Conservation (phyloP, 257 asterid species). For the Mentha longifolia region DNA sequence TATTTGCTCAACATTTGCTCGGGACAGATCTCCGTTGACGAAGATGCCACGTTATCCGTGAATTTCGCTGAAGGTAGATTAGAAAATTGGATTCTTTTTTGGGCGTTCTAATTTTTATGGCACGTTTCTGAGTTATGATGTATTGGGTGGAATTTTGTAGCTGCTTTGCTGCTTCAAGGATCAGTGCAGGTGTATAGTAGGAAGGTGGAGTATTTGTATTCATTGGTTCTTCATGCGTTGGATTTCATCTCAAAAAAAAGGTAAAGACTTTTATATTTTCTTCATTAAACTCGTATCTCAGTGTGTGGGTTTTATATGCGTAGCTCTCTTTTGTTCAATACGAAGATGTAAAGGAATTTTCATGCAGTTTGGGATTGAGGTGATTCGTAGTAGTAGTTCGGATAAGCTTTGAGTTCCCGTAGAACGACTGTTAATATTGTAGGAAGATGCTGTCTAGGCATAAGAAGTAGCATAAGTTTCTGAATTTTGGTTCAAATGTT, state of each 20-base stretch:
- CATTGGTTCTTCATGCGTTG: slow-evolving; percentile 88
- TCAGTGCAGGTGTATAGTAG: slow-evolving; percentile 95
- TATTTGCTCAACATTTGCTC: slow-evolving; percentile 86
- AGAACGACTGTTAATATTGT: slow-evolving; percentile 2
- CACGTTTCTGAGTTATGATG: slow-evolving; percentile 4
- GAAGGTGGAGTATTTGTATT: slow-evolving; percentile 93
- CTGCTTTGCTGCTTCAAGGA: slow-evolving; percentile 98
- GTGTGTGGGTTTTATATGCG: slow-evolving; percentile 3
- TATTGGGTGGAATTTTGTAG: slow-evolving; percentile 50
- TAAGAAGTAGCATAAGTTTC: not conserved
- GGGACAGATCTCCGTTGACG: slow-evolving; percentile 65
- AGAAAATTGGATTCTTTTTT: slow-evolving; percentile 1
- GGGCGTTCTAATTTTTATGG: not conserved
- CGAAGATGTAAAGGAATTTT: not conserved
- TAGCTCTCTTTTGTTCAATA: slow-evolving; percentile 5
- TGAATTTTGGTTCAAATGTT: not conserved
- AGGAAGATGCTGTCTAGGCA: not conserved
- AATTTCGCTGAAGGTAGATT: slow-evolving; percentile 87
- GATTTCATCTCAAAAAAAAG: slow-evolving; percentile 86
- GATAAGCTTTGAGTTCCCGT: not conserved
- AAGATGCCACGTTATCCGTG: slow-evolving; percentile 54
- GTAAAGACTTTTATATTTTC: slow-evolving; percentile 43
- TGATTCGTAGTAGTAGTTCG: not conserved
- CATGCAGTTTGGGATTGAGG: slow-evolving; percentile 27
- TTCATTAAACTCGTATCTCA: not conserved